Base-by-base conservation (phyloP, 257 asterid species). In the Ilex aquifolium region DNA sequence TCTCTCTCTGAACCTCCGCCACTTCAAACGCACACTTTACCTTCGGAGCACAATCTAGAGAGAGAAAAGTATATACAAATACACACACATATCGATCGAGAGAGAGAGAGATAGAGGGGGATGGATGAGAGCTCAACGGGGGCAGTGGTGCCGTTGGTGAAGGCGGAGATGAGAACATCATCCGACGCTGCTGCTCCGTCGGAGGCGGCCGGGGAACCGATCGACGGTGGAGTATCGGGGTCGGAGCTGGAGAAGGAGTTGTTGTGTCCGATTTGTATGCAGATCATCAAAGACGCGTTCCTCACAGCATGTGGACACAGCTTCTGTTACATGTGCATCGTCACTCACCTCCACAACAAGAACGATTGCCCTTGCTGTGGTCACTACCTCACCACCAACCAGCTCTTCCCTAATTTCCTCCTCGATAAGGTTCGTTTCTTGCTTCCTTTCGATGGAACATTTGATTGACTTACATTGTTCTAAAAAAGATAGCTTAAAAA, bases 241-340 rank as follows among this genome's bases (percentile, higher is more conserved):
- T 56, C 68, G 66, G 74, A 48, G 30, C 56, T 74, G 62, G 95
- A 85, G 60, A 85, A 72, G 72, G 90, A 87, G 14, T 48, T 82
- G 68, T 76, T 85, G 30, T 87, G 93, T 64, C 95, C 93, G 31
- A 82, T 85, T 49, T 88, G 94, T 79, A 88, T 88, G 91, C 95
- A 88, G 79, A 74, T 79, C 7, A 83, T 88, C 31, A 83, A 71
- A 62, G 95, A 88, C 21, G 95, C 88, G 2, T 85, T 88, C 73
- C 58, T 88, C 62, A 85, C 95, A 7, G 76, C 91, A 4, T 88
- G 95, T 59, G 95, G 95, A 1, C 95, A 88, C 60, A 88, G 94
- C 72, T 88, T 88, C 77, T 88, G 95, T 79, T 88, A 88, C 68
- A 85, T 88, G 94, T 88, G 94, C 74, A 88, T 88, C 53, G 72